These are phyloP conservation scores for Omphalea diandra DNA, from an alignment of 441 rosid genomes.

Conservation along the genomic window DNA sequence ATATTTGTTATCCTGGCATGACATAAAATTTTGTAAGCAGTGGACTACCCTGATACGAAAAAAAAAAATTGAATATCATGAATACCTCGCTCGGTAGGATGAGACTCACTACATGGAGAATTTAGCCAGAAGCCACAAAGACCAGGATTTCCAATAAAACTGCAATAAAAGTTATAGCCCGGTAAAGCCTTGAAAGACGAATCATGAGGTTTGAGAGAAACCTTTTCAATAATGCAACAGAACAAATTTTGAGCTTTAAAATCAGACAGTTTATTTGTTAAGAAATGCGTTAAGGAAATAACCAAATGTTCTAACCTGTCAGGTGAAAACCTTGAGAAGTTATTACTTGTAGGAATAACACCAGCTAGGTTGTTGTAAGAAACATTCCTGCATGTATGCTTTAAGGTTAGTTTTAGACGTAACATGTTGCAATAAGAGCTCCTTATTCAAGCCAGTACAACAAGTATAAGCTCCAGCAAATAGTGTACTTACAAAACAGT, in stretches of 20 bases:
- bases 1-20: too few relatives aligned
- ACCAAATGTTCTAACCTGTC: constrained; percentile 49
- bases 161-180: constrained; percentile 25
- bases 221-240: not conserved
- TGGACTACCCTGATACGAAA: too few relatives aligned
- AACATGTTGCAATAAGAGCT: constrained; percentile 1
- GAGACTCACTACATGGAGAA: constrained; percentile 59
- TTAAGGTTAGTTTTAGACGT: constrained; percentile 9
- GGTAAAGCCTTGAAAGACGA: not conserved
- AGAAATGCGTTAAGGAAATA: too few relatives aligned
- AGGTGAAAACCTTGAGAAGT: constrained; percentile 71
- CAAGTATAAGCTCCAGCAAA: not conserved
- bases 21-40: too few relatives aligned
- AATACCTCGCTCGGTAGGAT: constrained; percentile 69
- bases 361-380: constrained; percentile 83
- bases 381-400: constrained; percentile 58
- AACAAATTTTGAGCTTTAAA: too few relatives aligned
- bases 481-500: constrained; percentile 50
- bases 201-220: not conserved
- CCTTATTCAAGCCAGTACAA: not conserved
- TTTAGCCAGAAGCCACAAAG: constrained; percentile 79
- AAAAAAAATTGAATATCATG: constrained; percentile 9
- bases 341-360: constrained; percentile 67
- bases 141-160: constrained; percentile 77
- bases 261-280: too few relatives aligned